These are phyloP conservation scores for Stereum hirsutum DNA, from an alignment of 1,284 basidiomycete genomes.

Conservation along the genomic window DNA sequence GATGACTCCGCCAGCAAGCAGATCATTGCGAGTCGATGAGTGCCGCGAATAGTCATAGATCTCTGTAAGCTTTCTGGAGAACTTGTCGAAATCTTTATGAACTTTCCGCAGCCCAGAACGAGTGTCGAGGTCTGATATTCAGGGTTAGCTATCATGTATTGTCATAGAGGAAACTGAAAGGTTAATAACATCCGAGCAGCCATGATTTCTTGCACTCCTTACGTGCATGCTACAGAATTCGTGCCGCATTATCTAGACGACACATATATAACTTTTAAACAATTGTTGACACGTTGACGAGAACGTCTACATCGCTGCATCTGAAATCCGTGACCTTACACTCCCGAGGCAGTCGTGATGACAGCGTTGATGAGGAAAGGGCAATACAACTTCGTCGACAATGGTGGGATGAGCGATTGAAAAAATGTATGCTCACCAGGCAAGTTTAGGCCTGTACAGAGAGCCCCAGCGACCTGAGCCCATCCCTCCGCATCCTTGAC, in stretches of 20 bases:
- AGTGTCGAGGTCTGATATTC: conserved; percentile 37
- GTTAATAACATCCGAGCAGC: background rate
- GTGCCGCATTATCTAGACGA: too few relatives aligned
- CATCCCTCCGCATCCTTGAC: conserved; percentile 42
- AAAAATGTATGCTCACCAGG: conserved; percentile 31
- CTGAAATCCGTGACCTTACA: background rate
- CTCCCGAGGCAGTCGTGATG: background rate
- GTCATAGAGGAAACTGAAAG: background rate
- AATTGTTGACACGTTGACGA: too few relatives aligned
- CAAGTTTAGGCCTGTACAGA: conserved; percentile 40
- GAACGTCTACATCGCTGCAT: too few relatives aligned
- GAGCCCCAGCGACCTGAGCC: conserved; percentile 32
- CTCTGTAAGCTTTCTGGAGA: conserved; percentile 39
- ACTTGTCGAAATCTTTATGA: conserved; percentile 42
- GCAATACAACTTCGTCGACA: background rate
- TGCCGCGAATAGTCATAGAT: conserved; percentile 3
- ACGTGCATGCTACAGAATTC: too few relatives aligned
- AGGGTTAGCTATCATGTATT: background rate
- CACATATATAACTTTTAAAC: too few relatives aligned
- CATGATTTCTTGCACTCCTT: too few relatives aligned
- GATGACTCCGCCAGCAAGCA: conserved; percentile 36
- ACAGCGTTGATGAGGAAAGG: background rate
- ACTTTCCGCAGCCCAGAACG: conserved; percentile 53
- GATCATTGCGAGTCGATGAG: background rate
- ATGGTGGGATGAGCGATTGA: background rate